Evolutionary conservation across 1,284 basidiomycete species (phyloP), one percentile per base, ranked within the genome.

Genomic region (Amylostereum areolatum): DNA sequence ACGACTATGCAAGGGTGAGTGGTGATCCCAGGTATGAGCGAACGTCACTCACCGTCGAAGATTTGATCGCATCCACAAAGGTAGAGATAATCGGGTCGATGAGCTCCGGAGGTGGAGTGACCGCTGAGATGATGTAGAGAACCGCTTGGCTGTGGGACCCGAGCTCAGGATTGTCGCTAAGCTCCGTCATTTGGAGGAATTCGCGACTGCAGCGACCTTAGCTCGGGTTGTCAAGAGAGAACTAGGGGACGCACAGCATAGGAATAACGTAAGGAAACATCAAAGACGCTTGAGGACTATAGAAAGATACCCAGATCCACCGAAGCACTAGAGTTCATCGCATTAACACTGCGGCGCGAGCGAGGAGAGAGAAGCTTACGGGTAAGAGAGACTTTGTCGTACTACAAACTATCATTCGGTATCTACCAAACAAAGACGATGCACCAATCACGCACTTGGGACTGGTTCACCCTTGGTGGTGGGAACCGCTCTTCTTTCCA

Each of bases 331-430:
- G 42, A 31, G 49, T 52, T 44, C 49, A n/a, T 44, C 52, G 46
- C 45, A 55, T 63, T 54, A 60, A 24, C 46, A 45, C 18, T 18
- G 18, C 31, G 41, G 29, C 31, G 12, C 28, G 36, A 39, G 28
- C 40, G 25, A 27, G 45, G n/a, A 32, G 39, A 30, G 37, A 40
- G 11, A 45, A 34, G 64, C 80, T 60, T 64, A 89, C 87, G 67
- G 25, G 87, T 87, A 50, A 91, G 68, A 9, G 89, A 86, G 49
- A 91, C 82, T 70, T 89, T 92, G 69, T 97, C 93, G 64, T 96
- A 96, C 71, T 82, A 57, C 37, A 65, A 5, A 27, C 45, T 33
- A 28, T 27, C 24, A 12, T 30, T 52, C 7, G 45, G 35, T 44
- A 44, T 25, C 11, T 10, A 36, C 32, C 24, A 28, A 27, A 43